Percentiles rank a stretch among this genome's conserved stretches.
phyloP scores from a whole-genome alignment of 1,284 basidiomycete genomes.

The Phlebopus sp. region DNA sequence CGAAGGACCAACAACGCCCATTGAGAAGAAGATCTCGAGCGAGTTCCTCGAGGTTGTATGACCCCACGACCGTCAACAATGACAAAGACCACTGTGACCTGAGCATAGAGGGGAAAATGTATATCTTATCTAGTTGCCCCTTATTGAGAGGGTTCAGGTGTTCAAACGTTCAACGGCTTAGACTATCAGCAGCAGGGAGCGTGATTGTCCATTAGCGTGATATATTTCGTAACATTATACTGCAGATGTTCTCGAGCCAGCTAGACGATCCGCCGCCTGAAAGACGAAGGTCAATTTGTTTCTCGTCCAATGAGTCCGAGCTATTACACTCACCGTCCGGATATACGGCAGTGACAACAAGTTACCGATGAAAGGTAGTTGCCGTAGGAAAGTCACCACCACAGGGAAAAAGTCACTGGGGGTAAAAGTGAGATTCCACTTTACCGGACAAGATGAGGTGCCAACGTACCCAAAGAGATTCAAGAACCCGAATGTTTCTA shows the following conservation, averaged over 20 bases:
- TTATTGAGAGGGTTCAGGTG: slow-evolving; percentile 5
- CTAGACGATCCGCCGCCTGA: slow-evolving; percentile 71
- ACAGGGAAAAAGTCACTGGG: slow-evolving; percentile 98
- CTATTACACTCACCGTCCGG: slow-evolving; percentile 49
- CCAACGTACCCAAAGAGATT: slow-evolving; percentile 92
- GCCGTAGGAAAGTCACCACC: slow-evolving; percentile 92
- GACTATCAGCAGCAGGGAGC: slow-evolving; percentile 1
- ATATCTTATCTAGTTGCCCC: background rate
- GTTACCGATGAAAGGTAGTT: slow-evolving; percentile 90
- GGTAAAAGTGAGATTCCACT: slow-evolving; percentile 9
- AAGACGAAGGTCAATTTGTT: slow-evolving; percentile 9
- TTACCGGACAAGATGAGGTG: background rate
- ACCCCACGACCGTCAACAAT: background rate
- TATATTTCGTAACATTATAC: slow-evolving; percentile 42
- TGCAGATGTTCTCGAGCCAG: slow-evolving; percentile 72
- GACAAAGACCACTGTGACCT: background rate
- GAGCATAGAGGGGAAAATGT: slow-evolving; percentile 2
- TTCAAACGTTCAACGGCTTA: slow-evolving; percentile 9
- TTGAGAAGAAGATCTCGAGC: slow-evolving; percentile 8
- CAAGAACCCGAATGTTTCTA: slow-evolving; percentile 95
- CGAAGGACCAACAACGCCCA: slow-evolving; percentile 6
- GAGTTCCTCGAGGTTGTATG: slow-evolving; percentile 9
- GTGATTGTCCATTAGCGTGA: background rate
- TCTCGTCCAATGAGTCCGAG: background rate
- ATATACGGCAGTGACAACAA: slow-evolving; percentile 86